Evolutionary conservation across 148 eudicot genomes (phyloP).

Genomic region (Camellia japonica): DNA sequence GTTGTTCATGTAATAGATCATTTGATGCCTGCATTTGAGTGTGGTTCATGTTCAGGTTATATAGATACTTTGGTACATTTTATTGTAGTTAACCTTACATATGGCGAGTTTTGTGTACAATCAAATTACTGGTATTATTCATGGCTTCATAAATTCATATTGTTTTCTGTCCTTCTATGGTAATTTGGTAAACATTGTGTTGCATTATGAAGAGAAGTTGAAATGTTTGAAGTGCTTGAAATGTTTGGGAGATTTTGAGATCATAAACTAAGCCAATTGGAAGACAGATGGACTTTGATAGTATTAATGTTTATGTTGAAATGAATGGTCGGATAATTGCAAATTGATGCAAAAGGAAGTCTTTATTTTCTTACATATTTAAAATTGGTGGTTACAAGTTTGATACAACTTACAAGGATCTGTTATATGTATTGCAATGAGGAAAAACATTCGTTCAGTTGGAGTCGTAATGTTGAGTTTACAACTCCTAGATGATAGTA

Average conservation of each 20-base stretch:
- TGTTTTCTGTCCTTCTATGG: background rate
- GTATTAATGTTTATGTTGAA: no score
- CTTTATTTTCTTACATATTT: background rate
- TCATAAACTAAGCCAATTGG: no score
- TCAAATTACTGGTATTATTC: background rate
- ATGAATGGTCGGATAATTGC: no score
- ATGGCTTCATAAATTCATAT: background rate
- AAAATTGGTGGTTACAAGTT: no score
- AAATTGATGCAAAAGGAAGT: background rate
- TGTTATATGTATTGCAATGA: background rate
- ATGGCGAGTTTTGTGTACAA: background rate
- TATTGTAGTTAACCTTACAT: background rate
- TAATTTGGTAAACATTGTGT: background rate
- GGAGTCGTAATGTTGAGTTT: no score
- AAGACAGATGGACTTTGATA: no score
- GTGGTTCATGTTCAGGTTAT: background rate
- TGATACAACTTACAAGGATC: background rate
- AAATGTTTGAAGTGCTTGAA: no score
- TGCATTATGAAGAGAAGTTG: no score
- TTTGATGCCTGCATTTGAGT: background rate
- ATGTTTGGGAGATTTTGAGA: no score
- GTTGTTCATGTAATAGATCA: constrained; percentile 2
- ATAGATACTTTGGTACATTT: background rate
- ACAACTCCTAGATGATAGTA: no score
- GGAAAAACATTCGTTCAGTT: background rate